Evolutionary conservation across 148 eudicot species (phyloP).

Genomic region (Beta vulgaris): DNA sequence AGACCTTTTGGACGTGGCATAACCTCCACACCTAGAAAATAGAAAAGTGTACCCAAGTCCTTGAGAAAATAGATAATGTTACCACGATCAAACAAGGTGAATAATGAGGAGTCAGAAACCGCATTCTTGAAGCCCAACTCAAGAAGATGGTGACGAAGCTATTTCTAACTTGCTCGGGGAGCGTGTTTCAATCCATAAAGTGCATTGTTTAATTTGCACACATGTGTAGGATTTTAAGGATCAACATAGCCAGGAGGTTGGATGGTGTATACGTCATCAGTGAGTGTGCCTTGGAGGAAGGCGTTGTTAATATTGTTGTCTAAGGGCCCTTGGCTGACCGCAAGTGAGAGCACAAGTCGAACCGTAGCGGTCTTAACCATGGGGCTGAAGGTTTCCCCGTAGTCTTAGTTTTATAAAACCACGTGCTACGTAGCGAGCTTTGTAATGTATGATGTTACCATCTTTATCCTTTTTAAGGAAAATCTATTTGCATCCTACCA

Average conservation of each 20-base stretch:
- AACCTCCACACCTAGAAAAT: too few species aligned
- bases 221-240: background rate
- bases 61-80: background rate
- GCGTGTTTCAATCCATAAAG: background rate
- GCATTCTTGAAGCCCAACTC: background rate
- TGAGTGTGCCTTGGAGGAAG: background rate
- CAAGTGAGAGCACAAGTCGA: background rate
- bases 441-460: background rate
- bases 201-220: slow-evolving; percentile 2
- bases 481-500: slow-evolving; percentile 1
- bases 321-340: background rate
- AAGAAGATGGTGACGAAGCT: background rate
- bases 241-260: too few species aligned
- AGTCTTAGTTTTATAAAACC: background rate
- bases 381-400: background rate
- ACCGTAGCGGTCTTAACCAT: background rate
- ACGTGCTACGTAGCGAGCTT: background rate
- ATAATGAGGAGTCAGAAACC: background rate
- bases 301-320: slow-evolving; percentile 9
- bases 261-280: too few species aligned
- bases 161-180: background rate
- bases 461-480: background rate
- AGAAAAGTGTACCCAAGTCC: background rate
- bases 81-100: background rate
- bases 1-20: background rate